Evolutionary conservation across 257 asterid genomes (phyloP).

Genomic region (Agastache rugosa): DNA sequence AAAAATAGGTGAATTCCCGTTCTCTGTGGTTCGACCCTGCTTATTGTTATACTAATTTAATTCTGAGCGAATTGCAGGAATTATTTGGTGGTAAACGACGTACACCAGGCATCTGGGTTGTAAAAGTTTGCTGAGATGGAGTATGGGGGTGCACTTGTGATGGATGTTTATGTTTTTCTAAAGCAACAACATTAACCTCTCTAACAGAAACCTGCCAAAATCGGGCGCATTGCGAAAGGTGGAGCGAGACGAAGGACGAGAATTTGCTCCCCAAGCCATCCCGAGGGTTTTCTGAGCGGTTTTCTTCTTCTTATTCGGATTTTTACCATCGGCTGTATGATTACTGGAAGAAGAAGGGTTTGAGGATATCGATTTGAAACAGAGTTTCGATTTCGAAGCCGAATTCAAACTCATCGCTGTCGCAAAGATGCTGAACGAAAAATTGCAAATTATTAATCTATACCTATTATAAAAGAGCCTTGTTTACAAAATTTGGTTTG

Average conservation of each 20-base stretch:
- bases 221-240: constrained; percentile 71
- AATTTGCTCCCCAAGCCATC: constrained; percentile 91
- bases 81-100: too few species aligned
- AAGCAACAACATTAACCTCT: too few species aligned
- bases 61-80: too few species aligned
- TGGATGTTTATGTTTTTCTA: too few species aligned
- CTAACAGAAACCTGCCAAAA: constrained; percentile 79
- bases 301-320: constrained; percentile 59
- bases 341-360: constrained; percentile 53
- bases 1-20: too few species aligned
- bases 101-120: too few species aligned
- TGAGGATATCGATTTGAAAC: constrained; percentile 56
- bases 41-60: too few species aligned
- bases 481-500: too few species aligned
- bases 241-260: constrained; percentile 69
- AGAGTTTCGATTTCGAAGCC: constrained; percentile 61
- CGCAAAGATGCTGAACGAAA: neutral
- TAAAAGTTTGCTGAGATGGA: too few species aligned
- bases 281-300: constrained; percentile 75
- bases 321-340: constrained; percentile 43
- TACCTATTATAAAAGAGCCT: too few species aligned
- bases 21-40: too few species aligned
- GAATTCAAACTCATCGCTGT: constrained; percentile 53
- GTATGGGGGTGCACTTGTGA: too few species aligned
- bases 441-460: neutral